Percentiles rank a stretch among this genome's conserved stretches.
phyloP scores from a whole-genome alignment of 208 protist species.

The Wallacemonas sp. region DNA sequence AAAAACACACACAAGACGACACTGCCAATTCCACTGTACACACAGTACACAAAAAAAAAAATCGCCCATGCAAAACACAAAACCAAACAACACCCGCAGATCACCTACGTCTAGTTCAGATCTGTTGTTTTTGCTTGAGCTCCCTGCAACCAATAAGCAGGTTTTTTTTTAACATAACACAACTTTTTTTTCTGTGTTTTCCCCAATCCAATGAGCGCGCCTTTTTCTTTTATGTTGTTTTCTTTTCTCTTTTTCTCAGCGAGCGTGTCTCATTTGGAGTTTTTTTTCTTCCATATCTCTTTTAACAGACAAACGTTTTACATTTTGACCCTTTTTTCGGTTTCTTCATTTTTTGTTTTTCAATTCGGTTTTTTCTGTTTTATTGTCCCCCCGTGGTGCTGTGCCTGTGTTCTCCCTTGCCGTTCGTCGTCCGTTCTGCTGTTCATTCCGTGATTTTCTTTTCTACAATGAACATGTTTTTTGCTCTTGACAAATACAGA shows the following conservation, averaged over 20 bases:
- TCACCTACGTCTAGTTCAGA: slow-evolving; percentile 5
- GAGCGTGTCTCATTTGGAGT: neutral
- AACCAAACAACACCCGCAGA: neutral
- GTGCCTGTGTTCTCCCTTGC: neutral
- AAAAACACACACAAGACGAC: too few relatives aligned
- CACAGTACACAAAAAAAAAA: too few relatives aligned
- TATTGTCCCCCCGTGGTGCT: neutral
- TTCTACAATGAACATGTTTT: too few relatives aligned
- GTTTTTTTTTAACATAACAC: neutral
- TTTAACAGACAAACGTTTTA: slow-evolving; percentile 4
- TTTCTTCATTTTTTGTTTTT: slow-evolving; percentile 17
- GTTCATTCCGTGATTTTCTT: too few relatives aligned
- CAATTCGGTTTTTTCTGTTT: slow-evolving; percentile 7
- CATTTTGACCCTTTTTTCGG: slow-evolving; percentile 5
- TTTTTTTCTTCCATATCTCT: neutral
- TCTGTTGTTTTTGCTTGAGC: neutral
- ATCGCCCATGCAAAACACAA: too few relatives aligned
- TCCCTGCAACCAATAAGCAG: neutral
- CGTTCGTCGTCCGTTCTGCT: too few relatives aligned
- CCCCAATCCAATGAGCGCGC: neutral
- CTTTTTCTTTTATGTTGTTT: slow-evolving; percentile 4
- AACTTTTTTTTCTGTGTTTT: slow-evolving; percentile 13
- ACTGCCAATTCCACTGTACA: too few relatives aligned
- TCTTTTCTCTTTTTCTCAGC: slow-evolving; percentile 3
- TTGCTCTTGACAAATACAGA: too few relatives aligned